Base-by-base conservation (phyloP, 164 flowering plant genomes). In the Sedum album region DNA sequence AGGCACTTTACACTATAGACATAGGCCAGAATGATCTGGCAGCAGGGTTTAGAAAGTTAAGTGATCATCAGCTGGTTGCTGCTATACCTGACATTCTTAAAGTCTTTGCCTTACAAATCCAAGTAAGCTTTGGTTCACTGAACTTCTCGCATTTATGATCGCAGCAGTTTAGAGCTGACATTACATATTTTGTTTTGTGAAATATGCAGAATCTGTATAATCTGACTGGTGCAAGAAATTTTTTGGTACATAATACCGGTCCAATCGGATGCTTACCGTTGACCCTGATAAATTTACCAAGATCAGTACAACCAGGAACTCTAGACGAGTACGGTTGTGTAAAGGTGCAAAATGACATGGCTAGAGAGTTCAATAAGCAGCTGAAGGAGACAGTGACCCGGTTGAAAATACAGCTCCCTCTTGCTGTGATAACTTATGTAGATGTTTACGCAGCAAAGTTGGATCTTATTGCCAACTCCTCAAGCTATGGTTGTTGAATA, bases 251-350 rank as follows among this genome's bases (percentile, higher is more conserved):
- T 26, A 69, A 73, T 41, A 69, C 69, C 7, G 72, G 72, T 8
- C 75, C 75, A 1, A 41, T 69, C 23, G 75, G 75, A 15, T 73
- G 72, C 42, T 69, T 73, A 70, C 69, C 66, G n/a, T 39, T 20
- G 5, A 61, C 75, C 25, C 61, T 68, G 31, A 38, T 68, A 14
- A 33, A 44, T 28, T 38, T 55, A 48, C 31, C 18, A 14, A 30
- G 31, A n/a, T 60, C 66, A 9, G 6, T 30, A 4, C 25, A 28
- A 60, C 31, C 66, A 13, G 63, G 63, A 5, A 38, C 23, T 38
- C 36, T 68, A 36, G 75, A 73, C 33, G 55, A 64, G 26, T 30
- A 73, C 39, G 72, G 75, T 8, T 73, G 75, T 23, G 41, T 73
- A 1, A 33, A 63, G 44, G 6, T 68, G 21, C 66, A 53, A 20